Base-by-base conservation (phyloP, 441 rosid genomes). In the Bocquillonia castaneifolia region DNA sequence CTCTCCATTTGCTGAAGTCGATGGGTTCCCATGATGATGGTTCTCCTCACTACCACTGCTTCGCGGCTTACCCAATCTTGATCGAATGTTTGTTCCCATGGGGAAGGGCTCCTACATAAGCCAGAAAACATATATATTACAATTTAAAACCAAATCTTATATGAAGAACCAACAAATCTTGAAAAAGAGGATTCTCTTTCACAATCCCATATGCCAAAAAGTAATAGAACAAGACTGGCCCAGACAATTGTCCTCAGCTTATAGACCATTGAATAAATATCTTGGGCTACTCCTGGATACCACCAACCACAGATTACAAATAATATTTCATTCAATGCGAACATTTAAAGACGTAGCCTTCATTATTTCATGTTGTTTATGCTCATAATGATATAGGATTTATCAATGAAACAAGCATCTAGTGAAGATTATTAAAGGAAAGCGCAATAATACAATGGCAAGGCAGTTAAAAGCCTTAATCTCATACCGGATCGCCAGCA, bases 401-500 rank as follows among this genome's bases (percentile, higher is more conserved):
- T 18, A 9, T 48, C 31, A 12, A 39, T 39, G 50, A 68, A 47
- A 62, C 22, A 40, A 44, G 60, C 69, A 26, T 72, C 28, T 18
- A 25, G 10, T 44, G 40, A n/a, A n/a, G n/a, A n/a, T n/a, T n/a
- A n/a, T n/a, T n/a, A n/a, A n/a, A n/a, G n/a, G n/a, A n/a, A n/a
- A n/a, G n/a, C n/a, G n/a, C n/a, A n/a, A n/a, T n/a, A n/a, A n/a
- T n/a, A n/a, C n/a, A n/a, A 36, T 31, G 31, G 50, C 45, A 22
- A n/a, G 50, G 5, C 3, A 52, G 68, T 6, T 23, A 26, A 34
- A 36, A 45, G 57, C 14, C 17, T 14, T 23, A 44, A 29, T 25
- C 26, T 64, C 71, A 28, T 81, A 89, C 95, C 85, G 88, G 95
- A 76, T 87, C 90, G 34, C 95, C 92, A 29, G 88, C 92, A 73